Base-by-base conservation (phyloP, 1,284 basidiomycete genomes). In the Leccinum glutinopallens region DNA sequence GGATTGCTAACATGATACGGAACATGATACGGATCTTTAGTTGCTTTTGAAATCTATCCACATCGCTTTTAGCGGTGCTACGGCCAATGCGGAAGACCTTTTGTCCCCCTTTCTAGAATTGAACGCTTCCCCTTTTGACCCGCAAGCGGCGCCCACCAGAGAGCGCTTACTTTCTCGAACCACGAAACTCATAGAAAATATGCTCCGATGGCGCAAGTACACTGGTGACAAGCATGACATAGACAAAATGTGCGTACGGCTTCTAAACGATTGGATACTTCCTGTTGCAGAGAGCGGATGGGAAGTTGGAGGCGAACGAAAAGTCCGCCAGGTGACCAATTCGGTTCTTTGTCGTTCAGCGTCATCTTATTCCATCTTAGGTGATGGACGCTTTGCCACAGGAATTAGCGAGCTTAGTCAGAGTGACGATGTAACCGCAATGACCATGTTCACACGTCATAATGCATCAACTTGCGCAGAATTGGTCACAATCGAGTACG, bases 271-370 rank as follows among this genome's bases (percentile, higher is more conserved):
- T 17, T 83, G 83, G 65, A 81, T 96, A 58, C 70, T 91, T 57
- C 87, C 87, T 1, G 81, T 93, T 19, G 86, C 94, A 5, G 84
- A 88, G 66, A 85, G 83, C 62, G 91, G 91, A 5, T 97, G 96
- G 96, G 91, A 94, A 39, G 90, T 93, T 37, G 95, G 96, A 15
- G 95, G 94, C 2, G 85, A 90, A 73, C 87, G 87, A 58, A 79
- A 88, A 65, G 82, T 87, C 65, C 78, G 78, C 59, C 87, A 87
- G 84, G 93, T 93, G 66, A 72, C 60, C 64, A 63, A 62, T 62
- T 35, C 39, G 41, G n/a, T 46, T 22, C 58, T 33, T 64, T 56
- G 39, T 49, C 9, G 35, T 59, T 63, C 37, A 49, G 62, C 60
- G 35, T 60, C 57, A 63, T 46, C 60, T 66, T 63, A 55, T 54